phyloP scores from a whole-genome alignment of 768 basidiomycete genomes.

The Termitomyces sp. region DNA sequence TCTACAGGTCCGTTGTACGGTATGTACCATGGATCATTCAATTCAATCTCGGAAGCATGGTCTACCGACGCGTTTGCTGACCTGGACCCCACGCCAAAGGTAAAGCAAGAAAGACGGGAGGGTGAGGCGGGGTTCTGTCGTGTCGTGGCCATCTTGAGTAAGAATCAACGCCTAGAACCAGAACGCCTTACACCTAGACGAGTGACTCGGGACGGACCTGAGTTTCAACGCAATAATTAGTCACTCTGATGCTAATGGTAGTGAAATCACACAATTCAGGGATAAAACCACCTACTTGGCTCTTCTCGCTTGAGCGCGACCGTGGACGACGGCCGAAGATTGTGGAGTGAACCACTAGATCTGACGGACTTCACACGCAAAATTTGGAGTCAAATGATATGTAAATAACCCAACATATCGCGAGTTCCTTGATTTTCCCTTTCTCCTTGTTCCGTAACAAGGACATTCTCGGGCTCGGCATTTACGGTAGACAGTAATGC shows the following conservation, averaged over 20 bases:
- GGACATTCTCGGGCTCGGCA: too few species aligned
- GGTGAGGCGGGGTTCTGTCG: neutral
- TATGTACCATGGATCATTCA: constrained; percentile 52
- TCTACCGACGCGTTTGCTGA: constrained; percentile 6
- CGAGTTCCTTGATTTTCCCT: too few species aligned
- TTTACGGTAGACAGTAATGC: too few species aligned
- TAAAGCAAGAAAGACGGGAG: constrained; percentile 15
- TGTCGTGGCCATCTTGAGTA: neutral
- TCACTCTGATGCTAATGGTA: neutral
- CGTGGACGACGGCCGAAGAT: neutral
- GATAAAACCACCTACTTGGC: neutral
- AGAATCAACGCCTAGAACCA: neutral
- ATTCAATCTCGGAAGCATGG: constrained; percentile 6
- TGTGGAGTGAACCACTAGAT: neutral
- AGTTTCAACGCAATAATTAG: neutral
- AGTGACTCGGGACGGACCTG: neutral
- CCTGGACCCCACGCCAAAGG: constrained; percentile 12
- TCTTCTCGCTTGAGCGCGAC: neutral
- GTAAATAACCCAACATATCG: too few species aligned
- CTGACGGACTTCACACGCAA: neutral
- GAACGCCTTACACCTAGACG: neutral
- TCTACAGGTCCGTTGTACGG: constrained; percentile 64
- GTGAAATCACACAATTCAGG: neutral
- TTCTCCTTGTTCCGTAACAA: too few species aligned
- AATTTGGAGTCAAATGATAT: neutral